Percentiles rank a stretch among this genome's conserved stretches.
These are phyloP conservation scores for Rhizophora apiculata DNA, from an alignment of 345 rosid species.

Conservation along the genomic window DNA sequence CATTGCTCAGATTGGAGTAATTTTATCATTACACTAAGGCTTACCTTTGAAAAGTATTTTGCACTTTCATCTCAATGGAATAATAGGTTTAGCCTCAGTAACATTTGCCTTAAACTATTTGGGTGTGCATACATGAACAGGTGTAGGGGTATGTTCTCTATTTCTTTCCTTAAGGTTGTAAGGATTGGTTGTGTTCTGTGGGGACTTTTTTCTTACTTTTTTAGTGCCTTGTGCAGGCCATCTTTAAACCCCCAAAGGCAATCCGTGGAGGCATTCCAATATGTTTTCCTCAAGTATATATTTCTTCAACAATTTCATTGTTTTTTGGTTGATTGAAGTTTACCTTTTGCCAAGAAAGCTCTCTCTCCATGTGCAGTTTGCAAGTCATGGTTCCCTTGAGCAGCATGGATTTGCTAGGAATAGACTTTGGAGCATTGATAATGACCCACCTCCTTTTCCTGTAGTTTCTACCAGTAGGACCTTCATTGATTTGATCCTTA, in stretches of 20 bases:
- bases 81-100: too few species aligned
- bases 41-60: neutral
- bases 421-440: conserved; percentile 76
- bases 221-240: conserved; percentile 48
- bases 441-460: conserved; percentile 71
- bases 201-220: neutral
- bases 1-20: neutral
- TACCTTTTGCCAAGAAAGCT: conserved; percentile 1
- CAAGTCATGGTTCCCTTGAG: conserved; percentile 65
- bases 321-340: conserved; percentile 21
- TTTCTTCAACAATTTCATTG: conserved; percentile 13
- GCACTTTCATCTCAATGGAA: neutral
- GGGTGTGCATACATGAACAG: too few species aligned
- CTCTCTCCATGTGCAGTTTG: conserved; percentile 51
- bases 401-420: conserved; percentile 92
- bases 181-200: neutral
- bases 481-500: conserved; percentile 71
- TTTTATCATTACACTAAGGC: neutral
- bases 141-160: too few species aligned
- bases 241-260: conserved; percentile 76
- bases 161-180: neutral
- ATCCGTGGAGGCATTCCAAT: conserved; percentile 96
- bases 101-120: too few species aligned
- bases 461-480: conserved; percentile 42
- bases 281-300: conserved; percentile 87